These are phyloP conservation scores for Zancudomyces culisetae DNA, from an alignment of 371 early-diverging fungal genomes.

Conservation along the genomic window DNA sequence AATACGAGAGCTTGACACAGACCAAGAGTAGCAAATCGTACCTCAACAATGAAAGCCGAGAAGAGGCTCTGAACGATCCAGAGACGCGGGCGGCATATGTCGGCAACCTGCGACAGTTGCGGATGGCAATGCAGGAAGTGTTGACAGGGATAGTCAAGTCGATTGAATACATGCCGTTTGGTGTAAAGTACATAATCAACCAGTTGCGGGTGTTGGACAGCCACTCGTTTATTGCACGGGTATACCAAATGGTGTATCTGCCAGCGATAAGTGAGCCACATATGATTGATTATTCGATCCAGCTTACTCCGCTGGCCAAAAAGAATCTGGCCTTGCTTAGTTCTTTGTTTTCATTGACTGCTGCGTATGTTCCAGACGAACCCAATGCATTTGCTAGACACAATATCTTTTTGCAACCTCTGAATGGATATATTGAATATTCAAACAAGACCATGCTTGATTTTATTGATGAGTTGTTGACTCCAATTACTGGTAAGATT, in stretches of 20 bases:
- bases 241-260: too few relatives aligned
- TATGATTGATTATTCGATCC: too few relatives aligned
- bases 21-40: slow-evolving; percentile 50
- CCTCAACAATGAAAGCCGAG: slow-evolving; percentile 55
- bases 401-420: slow-evolving; percentile 52
- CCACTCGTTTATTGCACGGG: too few relatives aligned
- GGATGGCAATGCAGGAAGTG: slow-evolving; percentile 58
- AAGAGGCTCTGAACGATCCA: slow-evolving; percentile 68
- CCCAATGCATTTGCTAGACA: too few relatives aligned
- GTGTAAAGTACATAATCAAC: slow-evolving; percentile 86
- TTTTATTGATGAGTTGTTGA: too few relatives aligned
- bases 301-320: too few relatives aligned
- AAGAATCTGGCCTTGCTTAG: too few relatives aligned
- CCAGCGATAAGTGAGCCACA: too few relatives aligned
- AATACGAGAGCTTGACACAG: slow-evolving; percentile 80
- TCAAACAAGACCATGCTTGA: too few relatives aligned
- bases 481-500: too few relatives aligned
- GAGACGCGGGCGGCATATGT: slow-evolving; percentile 65
- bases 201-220: slow-evolving; percentile 55
- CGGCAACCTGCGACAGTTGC: slow-evolving; percentile 49
- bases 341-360: too few relatives aligned
- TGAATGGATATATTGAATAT: slow-evolving; percentile 69
- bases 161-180: slow-evolving; percentile 75
- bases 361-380: too few relatives aligned
- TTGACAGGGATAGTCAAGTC: slow-evolving; percentile 57